Percentiles rank a stretch among this genome's conserved stretches.
These are phyloP conservation scores for Macrocybe gigantea DNA, from an alignment of 768 basidiomycete genomes.

Conservation along the genomic window DNA sequence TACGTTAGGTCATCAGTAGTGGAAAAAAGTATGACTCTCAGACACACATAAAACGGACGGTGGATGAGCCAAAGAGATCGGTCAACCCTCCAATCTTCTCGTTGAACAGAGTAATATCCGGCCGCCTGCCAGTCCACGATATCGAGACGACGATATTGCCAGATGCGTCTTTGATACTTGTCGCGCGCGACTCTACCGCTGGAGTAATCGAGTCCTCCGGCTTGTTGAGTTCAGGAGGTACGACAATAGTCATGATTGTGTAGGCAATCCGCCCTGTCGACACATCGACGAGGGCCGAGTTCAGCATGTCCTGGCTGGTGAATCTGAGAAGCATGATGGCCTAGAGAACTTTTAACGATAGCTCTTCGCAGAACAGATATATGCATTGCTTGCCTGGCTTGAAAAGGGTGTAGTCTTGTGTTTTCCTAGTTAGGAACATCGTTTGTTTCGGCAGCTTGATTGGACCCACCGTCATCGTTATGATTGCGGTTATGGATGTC, in stretches of 20 bases:
- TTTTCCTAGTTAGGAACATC: slow-evolving; percentile 40
- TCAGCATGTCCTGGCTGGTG: slow-evolving; percentile 51
- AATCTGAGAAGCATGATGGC: slow-evolving; percentile 52
- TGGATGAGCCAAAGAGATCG: slow-evolving; percentile 53
- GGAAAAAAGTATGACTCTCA: neutral
- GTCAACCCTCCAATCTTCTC: slow-evolving; percentile 46
- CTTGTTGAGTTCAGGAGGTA: slow-evolving; percentile 22
- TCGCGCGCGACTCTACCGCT: slow-evolving; percentile 23
- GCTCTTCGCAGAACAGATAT: slow-evolving; percentile 5
- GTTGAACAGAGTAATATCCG: slow-evolving; percentile 43
- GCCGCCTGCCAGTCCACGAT: slow-evolving; percentile 46
- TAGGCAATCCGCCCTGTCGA: slow-evolving; percentile 44
- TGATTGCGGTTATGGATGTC: too few relatives aligned
- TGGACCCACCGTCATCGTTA: too few relatives aligned
- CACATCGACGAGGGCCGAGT: slow-evolving; percentile 47
- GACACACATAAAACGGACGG: slow-evolving; percentile 48
- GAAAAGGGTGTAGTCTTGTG: slow-evolving; percentile 33
- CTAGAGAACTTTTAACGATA: neutral
- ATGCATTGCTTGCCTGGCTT: slow-evolving; percentile 18
- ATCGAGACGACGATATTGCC: slow-evolving; percentile 42
- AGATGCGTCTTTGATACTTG: slow-evolving; percentile 34
- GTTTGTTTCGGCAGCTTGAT: slow-evolving; percentile 21
- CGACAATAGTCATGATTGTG: slow-evolving; percentile 39
- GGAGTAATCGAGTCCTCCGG: neutral
- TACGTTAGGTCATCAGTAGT: neutral